Conservation (phyloP, 129 eudicot genomes). For the Saposhnikovia divaricata region DNA sequence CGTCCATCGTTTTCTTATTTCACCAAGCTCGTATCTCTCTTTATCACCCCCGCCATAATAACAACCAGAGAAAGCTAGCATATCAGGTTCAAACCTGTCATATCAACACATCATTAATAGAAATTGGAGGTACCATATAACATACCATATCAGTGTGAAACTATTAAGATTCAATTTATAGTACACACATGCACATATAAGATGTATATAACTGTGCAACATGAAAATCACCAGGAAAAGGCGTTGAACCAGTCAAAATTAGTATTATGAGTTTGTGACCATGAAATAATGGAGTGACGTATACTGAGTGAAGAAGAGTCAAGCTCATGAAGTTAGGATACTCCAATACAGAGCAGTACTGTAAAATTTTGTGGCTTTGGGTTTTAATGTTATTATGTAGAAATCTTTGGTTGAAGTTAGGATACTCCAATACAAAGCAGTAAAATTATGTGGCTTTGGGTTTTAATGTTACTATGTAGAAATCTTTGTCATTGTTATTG, state of each 20-base stretch:
- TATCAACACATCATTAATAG: not conserved
- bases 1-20: slow-evolving; percentile 95
- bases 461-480: not conserved
- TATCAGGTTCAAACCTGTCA: slow-evolving; percentile 90
- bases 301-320: too few relatives aligned
- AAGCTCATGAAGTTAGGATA: not conserved
- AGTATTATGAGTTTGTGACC: not conserved
- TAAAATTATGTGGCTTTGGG: not conserved
- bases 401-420: too few relatives aligned
- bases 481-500: too few relatives aligned
- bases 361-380: not conserved
- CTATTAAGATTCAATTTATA: not conserved
- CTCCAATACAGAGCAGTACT: not conserved
- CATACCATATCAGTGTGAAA: not conserved
- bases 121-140: not conserved
- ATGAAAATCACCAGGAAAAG: not conserved
- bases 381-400: not conserved
- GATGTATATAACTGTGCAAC: not conserved
- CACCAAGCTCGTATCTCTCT: slow-evolving; percentile 90
- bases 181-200: not conserved
- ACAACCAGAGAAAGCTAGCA: slow-evolving; percentile 98
- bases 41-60: slow-evolving; percentile 98
- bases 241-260: not conserved
- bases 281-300: not conserved
- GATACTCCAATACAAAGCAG: not conserved